A percentile compares a stretch with the other conserved stretches of the same genome.
Conservation (phyloP, 139 green algal species). For the Mesotaenium endlicherianum region DNA sequence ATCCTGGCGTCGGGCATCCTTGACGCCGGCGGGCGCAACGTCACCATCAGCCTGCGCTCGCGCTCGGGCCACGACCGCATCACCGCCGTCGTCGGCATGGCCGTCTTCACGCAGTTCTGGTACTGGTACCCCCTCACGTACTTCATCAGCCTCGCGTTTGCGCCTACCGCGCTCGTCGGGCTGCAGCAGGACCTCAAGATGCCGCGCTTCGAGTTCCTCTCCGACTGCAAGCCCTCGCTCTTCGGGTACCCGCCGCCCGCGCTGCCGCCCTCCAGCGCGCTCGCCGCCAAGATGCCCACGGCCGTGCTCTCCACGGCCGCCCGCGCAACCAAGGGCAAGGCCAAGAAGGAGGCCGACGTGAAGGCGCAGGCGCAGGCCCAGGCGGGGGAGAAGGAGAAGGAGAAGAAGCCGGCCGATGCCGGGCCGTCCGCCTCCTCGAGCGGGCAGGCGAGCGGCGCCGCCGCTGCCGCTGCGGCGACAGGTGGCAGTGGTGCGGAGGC, state of each 20-base stretch:
- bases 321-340: slow-evolving; percentile 62
- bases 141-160: slow-evolving; percentile 82
- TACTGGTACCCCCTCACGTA: slow-evolving; percentile 97
- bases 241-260: slow-evolving; percentile 88
- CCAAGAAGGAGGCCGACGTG: slow-evolving; percentile 57
- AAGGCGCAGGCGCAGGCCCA: slow-evolving; percentile 42
- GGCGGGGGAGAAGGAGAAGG: slow-evolving; percentile 53
- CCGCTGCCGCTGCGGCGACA: neutral
- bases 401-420: slow-evolving; percentile 23
- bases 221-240: slow-evolving; percentile 68
- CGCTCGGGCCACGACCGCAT: slow-evolving; percentile 76
- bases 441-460: slow-evolving; percentile 26
- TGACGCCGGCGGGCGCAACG: slow-evolving; percentile 91
- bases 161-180: slow-evolving; percentile 83
- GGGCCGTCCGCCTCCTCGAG: too few species aligned
- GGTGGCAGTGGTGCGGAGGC: neutral
- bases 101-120: slow-evolving; percentile 97
- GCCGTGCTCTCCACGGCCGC: slow-evolving; percentile 94
- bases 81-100: slow-evolving; percentile 81
- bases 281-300: slow-evolving; percentile 77
- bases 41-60: slow-evolving; percentile 76
- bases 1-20: slow-evolving; percentile 94
- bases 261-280: slow-evolving; percentile 60
- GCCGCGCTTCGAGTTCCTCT: slow-evolving; percentile 67
- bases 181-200: slow-evolving; percentile 78